Base-by-base conservation (phyloP, 108 stramenopile genomes). In the Fragilariopsis cylindrus region DNA sequence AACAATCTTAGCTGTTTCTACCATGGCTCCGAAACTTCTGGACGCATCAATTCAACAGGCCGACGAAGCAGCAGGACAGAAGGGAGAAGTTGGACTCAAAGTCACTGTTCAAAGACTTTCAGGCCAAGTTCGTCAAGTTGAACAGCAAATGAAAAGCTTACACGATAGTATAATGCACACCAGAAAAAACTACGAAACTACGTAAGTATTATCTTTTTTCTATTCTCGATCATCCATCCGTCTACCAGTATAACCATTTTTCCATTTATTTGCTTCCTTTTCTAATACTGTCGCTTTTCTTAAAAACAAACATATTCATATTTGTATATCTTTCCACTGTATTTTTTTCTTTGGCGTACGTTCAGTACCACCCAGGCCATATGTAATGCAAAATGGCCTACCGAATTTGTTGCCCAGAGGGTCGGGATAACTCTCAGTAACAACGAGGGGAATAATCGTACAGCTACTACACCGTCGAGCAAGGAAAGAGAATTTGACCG, bases 1-100 rank as follows among this genome's bases (percentile, higher is more conserved):
- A 16, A 88, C 84, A 8, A 55, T 92, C 55, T 67, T 85, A 18
- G 68, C 80, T 40, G 85, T 94, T 42, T 74, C 83, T 16, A 88
- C 85, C 64, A 91, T 91, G 90, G 81, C 88, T 19, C 90, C 90
- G 13, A 81, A 82, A 30, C 74, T 91, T 5, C 69, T 91, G 18
- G 83, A 71, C 11, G 65, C 50, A 47, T 58, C 74, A 57, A 66
- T 69, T 18, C 69, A 87, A 9, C 79, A 83, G 43, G 85, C 93
- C 39, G 87, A 87, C 65, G 76, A 64, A 3, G 85, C 87, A 48
- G 88, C 84, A 8, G 86, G 84, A 53, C 81, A 66, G 9, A 48
- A 53, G 12, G 62, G 53, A 45, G 71, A 76, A 1, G 40, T 69
- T 12, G 66, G 70, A 40, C 56, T 79, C 5, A n/a, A 62, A 12